Evolutionary conservation across 2,329 filamentous ascomycete genomes (phyloP), one percentile per base, ranked within the genome.

Genomic region (Microcyclospora tardicrescens): DNA sequence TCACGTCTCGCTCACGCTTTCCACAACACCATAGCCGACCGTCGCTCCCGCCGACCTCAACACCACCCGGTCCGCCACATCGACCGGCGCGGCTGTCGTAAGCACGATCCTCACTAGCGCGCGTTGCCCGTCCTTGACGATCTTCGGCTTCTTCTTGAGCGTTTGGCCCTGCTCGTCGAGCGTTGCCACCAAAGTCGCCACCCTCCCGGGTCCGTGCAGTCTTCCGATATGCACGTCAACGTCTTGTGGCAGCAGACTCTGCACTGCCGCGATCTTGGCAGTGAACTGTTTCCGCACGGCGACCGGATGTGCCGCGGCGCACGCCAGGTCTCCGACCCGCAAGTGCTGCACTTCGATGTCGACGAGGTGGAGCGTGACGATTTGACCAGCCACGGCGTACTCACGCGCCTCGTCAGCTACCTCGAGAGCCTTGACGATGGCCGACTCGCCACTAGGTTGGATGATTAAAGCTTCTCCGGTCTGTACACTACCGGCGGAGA

Each of bases 341-440:
- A 98, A 72, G 52, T 95, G 81, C 12, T 83, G 73, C 10, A 50
- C 42, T 51, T 96, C 89, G 54, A 95, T 85, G 48, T 89, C 81
- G 8, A 77, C 71, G 35, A 98, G 70, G 48, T 93, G 81, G n/a
- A 98, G 65, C 0, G 79, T 80, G 12, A 84, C 76, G 43, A 91
- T 93, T 55, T 96, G 85, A 1, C 89, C 89, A 1, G 89, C 87
- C 11, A 95, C 86, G 0, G 84, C 85, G 85, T 86, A 98, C 43
- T 94, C 86, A 10, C 72, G 74, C 1, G 73, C 64, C 36, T 82
- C 74, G 15, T 76, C 72, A 55, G 89, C 81, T 9, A 86, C 72
- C 57, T 91, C 79, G 35, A 98, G 69, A 3, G 76, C 80, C 57
- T 89, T 93, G 59, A 96, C 73, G 36, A 76, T 77, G 1, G 84